A percentile compares a stretch with the other conserved stretches of the same genome.
These are phyloP conservation scores for Phytophthora aleatoria DNA, from an alignment of 352 stramenopile genomes.

Conservation along the genomic window DNA sequence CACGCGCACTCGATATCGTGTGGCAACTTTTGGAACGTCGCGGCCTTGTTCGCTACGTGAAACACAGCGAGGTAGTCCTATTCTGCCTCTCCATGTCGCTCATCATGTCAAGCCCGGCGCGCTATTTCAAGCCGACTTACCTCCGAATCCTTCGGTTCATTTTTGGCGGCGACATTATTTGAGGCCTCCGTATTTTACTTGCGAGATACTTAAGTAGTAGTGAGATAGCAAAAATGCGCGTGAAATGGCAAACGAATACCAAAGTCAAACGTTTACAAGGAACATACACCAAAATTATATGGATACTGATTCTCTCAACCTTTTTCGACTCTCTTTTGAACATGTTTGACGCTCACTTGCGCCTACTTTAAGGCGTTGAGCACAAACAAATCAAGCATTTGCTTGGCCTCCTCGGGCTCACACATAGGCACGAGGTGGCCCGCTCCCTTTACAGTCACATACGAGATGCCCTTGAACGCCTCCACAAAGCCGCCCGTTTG, in stretches of 20 bases:
- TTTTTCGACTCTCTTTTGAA: constrained; percentile 10
- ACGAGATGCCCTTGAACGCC: constrained; percentile 82
- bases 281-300: too few relatives aligned
- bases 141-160: constrained; percentile 81
- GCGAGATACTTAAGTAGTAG: too few relatives aligned
- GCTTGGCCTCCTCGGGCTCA: constrained; percentile 72
- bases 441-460: constrained; percentile 91
- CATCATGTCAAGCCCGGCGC: constrained; percentile 82
- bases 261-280: too few relatives aligned
- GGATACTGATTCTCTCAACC: too few relatives aligned
- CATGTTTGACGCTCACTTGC: constrained; percentile 10
- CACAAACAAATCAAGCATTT: constrained; percentile 77
- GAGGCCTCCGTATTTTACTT: neutral
- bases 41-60: constrained; percentile 72
- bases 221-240: neutral
- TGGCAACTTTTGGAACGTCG: constrained; percentile 79
- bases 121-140: constrained; percentile 89
- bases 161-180: constrained; percentile 67
- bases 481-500: constrained; percentile 89
- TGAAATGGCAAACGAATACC: neutral
- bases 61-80: constrained; percentile 76
- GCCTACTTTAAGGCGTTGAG: constrained; percentile 44
- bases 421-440: constrained; percentile 90
- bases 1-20: constrained; percentile 77
- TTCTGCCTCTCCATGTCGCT: constrained; percentile 86